Evolutionary conservation across 2,329 filamentous ascomycete species (phyloP), one percentile per base, ranked within the genome.

Genomic region (Hymenoscyphus occultus): DNA sequence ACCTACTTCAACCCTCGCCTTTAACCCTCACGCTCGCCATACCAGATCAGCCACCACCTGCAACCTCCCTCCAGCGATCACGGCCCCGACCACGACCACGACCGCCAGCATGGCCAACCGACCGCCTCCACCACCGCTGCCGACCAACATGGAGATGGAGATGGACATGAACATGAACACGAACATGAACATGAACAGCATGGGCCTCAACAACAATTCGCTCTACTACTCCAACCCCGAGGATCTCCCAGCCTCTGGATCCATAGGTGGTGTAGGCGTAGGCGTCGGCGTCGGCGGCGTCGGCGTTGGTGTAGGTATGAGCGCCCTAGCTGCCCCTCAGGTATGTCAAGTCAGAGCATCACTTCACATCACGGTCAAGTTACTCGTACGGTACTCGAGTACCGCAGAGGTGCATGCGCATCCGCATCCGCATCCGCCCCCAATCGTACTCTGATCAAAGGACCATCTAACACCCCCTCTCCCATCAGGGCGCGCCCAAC

Each of bases 181-280:
- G 42, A 12, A 65, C 45, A 64, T 69, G 63, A 67, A 69, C 56
- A 65, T 68, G 60, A 68, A 70, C 60, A 67, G 68, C 59, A 39
- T 72, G 63, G 64, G 39, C 51, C 70, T 74, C 70, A 69, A 72
- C 62, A 60, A 71, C n/a, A 62, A 65, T 59, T 62, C 64, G 45
- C 69, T 73, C 67, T 73, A 71, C 61, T 74, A 70, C 67, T 39
- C 65, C 48, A 66, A 66, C 39, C 67, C 71, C 65, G 64, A 73
- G 60, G 58, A 61, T 39, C 69, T 70, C 51, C 61, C 66, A 58
- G 65, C 22, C 1, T 22, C 22, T 22, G 22, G 66, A 39, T 66
- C 63, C 45, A 61, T 73, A 61, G 70, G 71, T 72, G 74, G 70
- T 51, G 61, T 48, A 19, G 5, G 40, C 3, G 40, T 45, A 45